Evolutionary conservation across 75 land plant species (phyloP).

Genomic region (Isoetes taiwanensis): DNA sequence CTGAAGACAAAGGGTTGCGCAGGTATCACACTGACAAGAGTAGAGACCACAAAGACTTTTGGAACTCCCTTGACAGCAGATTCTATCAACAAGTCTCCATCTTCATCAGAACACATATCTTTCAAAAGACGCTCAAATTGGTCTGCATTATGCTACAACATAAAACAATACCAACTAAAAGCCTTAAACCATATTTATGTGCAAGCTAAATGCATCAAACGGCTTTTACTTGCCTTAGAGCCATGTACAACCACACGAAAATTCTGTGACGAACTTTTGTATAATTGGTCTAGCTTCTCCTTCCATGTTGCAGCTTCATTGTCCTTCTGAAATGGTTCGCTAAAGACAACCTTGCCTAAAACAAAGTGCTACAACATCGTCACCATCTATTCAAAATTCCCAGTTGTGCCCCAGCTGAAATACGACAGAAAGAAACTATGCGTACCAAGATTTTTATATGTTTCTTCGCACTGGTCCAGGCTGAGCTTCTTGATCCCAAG

Average conservation of each 20-base stretch:
- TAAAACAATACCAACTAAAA: slow-evolving; percentile 9
- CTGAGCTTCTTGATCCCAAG: slow-evolving; percentile 78
- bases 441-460: slow-evolving; percentile 83
- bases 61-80: slow-evolving; percentile 87
- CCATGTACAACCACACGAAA: slow-evolving; percentile 98
- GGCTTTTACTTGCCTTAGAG: slow-evolving; percentile 54
- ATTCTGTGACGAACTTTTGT: slow-evolving; percentile 94
- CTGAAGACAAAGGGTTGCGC: slow-evolving; percentile 96
- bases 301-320: slow-evolving; percentile 99
- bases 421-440: not conserved
- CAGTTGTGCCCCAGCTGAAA: not conserved
- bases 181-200: not conserved
- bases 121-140: slow-evolving; percentile 82
- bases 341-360: slow-evolving; percentile 87
- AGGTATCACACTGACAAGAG: slow-evolving; percentile 80
- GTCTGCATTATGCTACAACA: slow-evolving; percentile 94
- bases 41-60: slow-evolving; percentile 88
- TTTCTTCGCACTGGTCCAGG: slow-evolving; percentile 87
- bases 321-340: slow-evolving; percentile 83
- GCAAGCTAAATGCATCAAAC: not conserved
- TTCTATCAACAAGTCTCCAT: slow-evolving; percentile 89
- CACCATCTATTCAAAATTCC: not conserved
- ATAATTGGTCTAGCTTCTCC: slow-evolving; percentile 92
- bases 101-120: slow-evolving; percentile 97
- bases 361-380: slow-evolving; percentile 2